A percentile compares a stretch with the other conserved stretches of the same genome.
Evolutionary conservation across 106 monocot species (phyloP).

Genomic region (Allium sativum): DNA sequence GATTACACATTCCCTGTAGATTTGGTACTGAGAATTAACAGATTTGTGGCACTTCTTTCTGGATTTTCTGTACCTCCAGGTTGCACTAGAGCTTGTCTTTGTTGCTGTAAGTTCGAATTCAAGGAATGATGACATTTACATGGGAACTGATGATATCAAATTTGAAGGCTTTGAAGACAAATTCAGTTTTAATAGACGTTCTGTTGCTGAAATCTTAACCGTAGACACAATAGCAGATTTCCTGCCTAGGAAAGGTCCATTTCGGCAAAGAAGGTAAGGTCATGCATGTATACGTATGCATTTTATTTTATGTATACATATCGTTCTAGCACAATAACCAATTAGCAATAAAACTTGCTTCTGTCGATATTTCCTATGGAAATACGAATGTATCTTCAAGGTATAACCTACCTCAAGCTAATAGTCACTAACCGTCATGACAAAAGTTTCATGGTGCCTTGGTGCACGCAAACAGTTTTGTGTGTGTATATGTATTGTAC

Average conservation of each 20-base stretch:
- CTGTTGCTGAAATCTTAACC: constrained; percentile 81
- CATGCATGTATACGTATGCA: no score
- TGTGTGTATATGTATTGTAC: no score
- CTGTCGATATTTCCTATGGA: no score
- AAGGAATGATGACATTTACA: constrained; percentile 18
- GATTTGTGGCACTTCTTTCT: constrained; percentile 51
- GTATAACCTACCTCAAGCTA: no score
- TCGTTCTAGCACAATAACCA: no score
- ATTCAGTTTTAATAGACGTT: constrained; percentile 31
- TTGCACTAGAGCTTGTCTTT: constrained; percentile 61
- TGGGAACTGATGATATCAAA: constrained; percentile 35
- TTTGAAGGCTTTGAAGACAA: constrained; percentile 30
- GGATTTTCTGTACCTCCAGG: constrained; percentile 72
- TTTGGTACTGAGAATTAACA: constrained; percentile 55
- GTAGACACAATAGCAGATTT: constrained; percentile 82
- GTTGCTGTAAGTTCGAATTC: constrained; percentile 45
- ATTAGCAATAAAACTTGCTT: no score
- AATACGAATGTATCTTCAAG: no score
- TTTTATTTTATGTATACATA: neutral
- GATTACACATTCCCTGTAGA: constrained; percentile 66
- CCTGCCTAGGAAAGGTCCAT: constrained; percentile 83
- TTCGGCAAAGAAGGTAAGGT: constrained; percentile 66
- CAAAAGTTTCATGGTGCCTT: no score
- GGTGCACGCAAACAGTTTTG: no score
- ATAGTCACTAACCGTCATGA: no score